Evolutionary conservation across 371 early-diverging fungal species (phyloP).

Genomic region (Mortierella sp.): DNA sequence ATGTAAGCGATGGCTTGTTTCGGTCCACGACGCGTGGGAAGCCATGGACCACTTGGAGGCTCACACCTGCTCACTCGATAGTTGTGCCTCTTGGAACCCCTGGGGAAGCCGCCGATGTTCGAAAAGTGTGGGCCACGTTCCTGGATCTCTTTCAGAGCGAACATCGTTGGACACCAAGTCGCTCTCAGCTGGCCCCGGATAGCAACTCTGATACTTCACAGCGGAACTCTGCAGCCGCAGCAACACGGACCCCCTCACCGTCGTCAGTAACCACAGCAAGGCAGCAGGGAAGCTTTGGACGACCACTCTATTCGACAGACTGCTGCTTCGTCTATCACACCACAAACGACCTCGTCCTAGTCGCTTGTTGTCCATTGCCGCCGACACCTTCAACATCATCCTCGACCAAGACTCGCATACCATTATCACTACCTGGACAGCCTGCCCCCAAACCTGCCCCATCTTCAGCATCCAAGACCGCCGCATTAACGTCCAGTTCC

Average conservation of each 20-base stretch:
- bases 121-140: conserved; percentile 39
- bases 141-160: conserved; percentile 36
- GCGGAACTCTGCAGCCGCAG: background rate
- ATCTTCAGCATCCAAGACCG: background rate
- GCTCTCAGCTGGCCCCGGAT: conserved; percentile 1
- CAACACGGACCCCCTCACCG: background rate
- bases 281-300: background rate
- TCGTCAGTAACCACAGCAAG: background rate
- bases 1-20: conserved; percentile 4
- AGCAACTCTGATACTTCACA: background rate
- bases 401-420: conserved; percentile 24
- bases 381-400: conserved; percentile 23
- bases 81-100: conserved; percentile 7
- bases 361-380: conserved; percentile 33
- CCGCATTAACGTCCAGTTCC: background rate
- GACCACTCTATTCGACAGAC: conserved; percentile 16
- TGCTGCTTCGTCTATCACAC: conserved; percentile 34
- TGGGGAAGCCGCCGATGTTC: conserved; percentile 15
- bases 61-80: background rate
- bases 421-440: conserved; percentile 16
- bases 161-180: conserved; percentile 18
- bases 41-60: too few relatives aligned
- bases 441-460: background rate
- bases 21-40: too few relatives aligned
- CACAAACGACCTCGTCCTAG: conserved; percentile 33